phyloP scores from a whole-genome alignment of 768 basidiomycete genomes.

The Tephrocybe rancida region DNA sequence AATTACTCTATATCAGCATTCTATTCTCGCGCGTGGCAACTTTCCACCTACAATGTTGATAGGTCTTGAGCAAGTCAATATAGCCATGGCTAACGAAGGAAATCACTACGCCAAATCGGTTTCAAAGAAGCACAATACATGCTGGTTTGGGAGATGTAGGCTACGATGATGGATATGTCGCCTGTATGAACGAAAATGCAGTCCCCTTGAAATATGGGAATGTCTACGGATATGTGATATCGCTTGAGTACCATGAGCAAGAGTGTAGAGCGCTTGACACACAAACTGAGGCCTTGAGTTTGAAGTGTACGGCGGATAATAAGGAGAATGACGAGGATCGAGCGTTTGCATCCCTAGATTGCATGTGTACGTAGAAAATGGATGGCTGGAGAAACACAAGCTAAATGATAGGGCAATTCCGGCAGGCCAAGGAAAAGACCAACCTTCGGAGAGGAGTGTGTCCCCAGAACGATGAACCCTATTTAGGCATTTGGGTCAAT shows the following conservation, averaged over 20 bases:
- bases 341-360: constrained; percentile 40
- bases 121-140: constrained; percentile 27
- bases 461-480: constrained; percentile 37
- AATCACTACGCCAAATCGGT: background rate
- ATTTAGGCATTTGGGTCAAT: no score
- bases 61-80: constrained; percentile 38
- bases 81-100: constrained; percentile 41
- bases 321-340: constrained; percentile 32
- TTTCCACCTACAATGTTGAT: constrained; percentile 39
- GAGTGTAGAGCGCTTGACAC: constrained; percentile 4
- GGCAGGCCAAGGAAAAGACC: background rate
- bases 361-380: constrained; percentile 46
- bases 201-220: constrained; percentile 18
- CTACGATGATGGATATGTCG: constrained; percentile 36
- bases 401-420: no score
- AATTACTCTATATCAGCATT: background rate
- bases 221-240: constrained; percentile 1
- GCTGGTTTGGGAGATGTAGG: constrained; percentile 39
- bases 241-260: background rate
- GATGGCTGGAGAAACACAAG: constrained; percentile 27
- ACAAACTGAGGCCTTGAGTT: constrained; percentile 37
- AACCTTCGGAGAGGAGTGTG: constrained; percentile 40
- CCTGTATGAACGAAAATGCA: constrained; percentile 34
- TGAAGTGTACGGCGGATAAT: constrained; percentile 33
- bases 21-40: background rate